A percentile compares a stretch with the other conserved stretches of the same genome.
Evolutionary conservation across 148 eudicot species (phyloP).

Genomic region (Nyssa sinensis): DNA sequence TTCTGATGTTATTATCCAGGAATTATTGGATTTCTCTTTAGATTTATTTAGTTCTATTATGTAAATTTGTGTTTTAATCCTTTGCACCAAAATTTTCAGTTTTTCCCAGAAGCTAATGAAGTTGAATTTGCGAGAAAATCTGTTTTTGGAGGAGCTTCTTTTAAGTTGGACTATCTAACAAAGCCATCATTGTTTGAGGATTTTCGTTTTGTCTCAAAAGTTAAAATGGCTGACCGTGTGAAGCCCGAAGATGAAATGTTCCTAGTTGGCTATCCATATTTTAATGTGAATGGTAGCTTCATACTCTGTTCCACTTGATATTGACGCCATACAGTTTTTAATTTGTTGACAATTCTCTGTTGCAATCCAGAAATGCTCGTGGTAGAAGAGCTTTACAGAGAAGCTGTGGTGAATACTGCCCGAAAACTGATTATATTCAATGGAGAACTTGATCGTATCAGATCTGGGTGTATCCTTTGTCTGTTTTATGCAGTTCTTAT

Average conservation of each 20-base stretch:
- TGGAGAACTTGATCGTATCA: constrained; percentile 94
- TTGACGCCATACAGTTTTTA: background rate
- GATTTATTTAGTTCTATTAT: background rate
- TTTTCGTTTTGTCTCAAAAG: constrained; percentile 75
- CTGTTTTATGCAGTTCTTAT: background rate
- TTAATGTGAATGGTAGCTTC: constrained; percentile 81
- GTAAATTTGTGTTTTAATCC: constrained; percentile 4
- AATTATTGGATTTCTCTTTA: background rate
- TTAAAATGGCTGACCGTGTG: constrained; percentile 91
- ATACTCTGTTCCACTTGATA: constrained; percentile 8
- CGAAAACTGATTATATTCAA: constrained; percentile 82
- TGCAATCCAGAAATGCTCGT: constrained; percentile 83
- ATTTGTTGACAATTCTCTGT: constrained; percentile 6
- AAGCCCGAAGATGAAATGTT: constrained; percentile 88
- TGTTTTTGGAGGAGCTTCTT: constrained; percentile 79
- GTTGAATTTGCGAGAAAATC: constrained; percentile 73
- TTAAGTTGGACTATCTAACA: constrained; percentile 90
- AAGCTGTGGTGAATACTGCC: constrained; percentile 66
- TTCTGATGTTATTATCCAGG: background rate
- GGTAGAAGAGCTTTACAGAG: constrained; percentile 94
- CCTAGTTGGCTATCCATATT: constrained; percentile 88
- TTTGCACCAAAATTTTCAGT: constrained; percentile 47
- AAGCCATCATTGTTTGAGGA: constrained; percentile 91
- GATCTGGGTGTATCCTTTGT: constrained; percentile 98
- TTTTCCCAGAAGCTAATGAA: constrained; percentile 97